These are phyloP conservation scores for Dichomitus squalens DNA, from an alignment of 1,284 basidiomycete genomes.

Conservation along the genomic window DNA sequence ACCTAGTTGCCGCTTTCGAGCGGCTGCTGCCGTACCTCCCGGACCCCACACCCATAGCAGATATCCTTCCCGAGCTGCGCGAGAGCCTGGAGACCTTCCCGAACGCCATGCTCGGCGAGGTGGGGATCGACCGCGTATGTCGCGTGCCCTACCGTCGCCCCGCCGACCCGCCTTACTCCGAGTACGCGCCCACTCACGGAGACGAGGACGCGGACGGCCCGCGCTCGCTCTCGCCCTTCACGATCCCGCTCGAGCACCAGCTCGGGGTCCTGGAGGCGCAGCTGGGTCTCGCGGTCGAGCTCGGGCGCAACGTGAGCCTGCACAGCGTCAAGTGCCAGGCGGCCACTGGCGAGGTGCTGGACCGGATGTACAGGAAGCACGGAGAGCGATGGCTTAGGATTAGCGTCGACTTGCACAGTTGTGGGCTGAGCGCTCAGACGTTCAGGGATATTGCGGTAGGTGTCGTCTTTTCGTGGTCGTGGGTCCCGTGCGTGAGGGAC, in stretches of 20 bases:
- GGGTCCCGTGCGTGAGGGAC: too few relatives aligned
- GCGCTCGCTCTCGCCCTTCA: slow-evolving; percentile 65
- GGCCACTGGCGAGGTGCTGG: slow-evolving; percentile 63
- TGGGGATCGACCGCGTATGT: slow-evolving; percentile 77
- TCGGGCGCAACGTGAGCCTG: slow-evolving; percentile 71
- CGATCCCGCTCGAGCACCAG: slow-evolving; percentile 75
- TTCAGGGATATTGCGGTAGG: slow-evolving; percentile 69
- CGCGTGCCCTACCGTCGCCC: slow-evolving; percentile 62
- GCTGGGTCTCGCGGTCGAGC: slow-evolving; percentile 72
- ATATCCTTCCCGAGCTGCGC: slow-evolving; percentile 57
- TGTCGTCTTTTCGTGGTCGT: background rate
- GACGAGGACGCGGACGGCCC: slow-evolving; percentile 27
- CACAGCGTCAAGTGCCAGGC: slow-evolving; percentile 78
- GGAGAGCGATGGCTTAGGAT: slow-evolving; percentile 57
- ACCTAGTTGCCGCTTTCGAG: slow-evolving; percentile 46
- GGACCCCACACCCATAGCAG: slow-evolving; percentile 56
- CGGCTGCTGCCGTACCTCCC: slow-evolving; percentile 60
- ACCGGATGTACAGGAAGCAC: slow-evolving; percentile 52
- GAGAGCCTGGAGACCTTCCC: slow-evolving; percentile 59
- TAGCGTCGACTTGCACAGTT: slow-evolving; percentile 79
- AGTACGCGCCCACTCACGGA: background rate
- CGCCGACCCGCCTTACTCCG: slow-evolving; percentile 28
- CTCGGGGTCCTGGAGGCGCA: slow-evolving; percentile 73
- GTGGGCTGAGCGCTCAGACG: slow-evolving; percentile 69
- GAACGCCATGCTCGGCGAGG: slow-evolving; percentile 78